Conservation (phyloP, 2,329 filamentous ascomycete genomes). For the Epichloe bromicola region DNA sequence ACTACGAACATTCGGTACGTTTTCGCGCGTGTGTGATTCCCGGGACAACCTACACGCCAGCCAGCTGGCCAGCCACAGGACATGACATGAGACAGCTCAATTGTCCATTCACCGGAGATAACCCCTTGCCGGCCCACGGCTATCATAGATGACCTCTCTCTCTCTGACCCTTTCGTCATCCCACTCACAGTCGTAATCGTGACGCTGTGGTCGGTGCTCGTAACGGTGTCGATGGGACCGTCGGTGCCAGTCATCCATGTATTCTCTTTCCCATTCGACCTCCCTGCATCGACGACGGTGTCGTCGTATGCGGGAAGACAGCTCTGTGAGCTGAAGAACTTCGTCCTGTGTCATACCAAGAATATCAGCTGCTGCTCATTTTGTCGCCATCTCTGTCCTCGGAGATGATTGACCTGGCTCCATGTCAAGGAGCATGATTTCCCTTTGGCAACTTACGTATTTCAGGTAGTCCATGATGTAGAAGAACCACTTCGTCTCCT, state of each 20-base stretch:
- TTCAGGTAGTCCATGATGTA: conserved; percentile 84
- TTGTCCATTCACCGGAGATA: conserved; percentile 13
- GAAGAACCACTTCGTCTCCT: conserved; percentile 81
- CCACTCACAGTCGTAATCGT: conserved; percentile 19
- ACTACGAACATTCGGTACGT: too few relatives aligned
- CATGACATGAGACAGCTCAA: not conserved
- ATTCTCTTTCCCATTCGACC: conserved; percentile 45
- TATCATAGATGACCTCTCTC: conserved; percentile 54
- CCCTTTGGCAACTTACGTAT: conserved; percentile 51
- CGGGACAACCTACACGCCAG: too few relatives aligned
- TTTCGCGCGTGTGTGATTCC: not conserved
- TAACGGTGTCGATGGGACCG: conserved; percentile 24
- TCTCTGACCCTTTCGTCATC: conserved; percentile 56
- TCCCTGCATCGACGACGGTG: conserved; percentile 41
- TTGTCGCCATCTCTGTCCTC: not conserved
- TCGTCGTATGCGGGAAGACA: conserved; percentile 70
- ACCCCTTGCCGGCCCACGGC: conserved; percentile 16
- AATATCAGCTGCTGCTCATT: not conserved
- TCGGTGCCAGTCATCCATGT: conserved; percentile 37
- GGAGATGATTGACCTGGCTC: not conserved
- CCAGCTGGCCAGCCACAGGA: not conserved
- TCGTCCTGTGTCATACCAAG: conserved; percentile 53
- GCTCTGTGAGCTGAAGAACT: conserved; percentile 67
- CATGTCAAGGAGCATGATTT: not conserved
- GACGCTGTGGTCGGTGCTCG: conserved; percentile 13